Conservation (phyloP, 805 yeast species). For the Saccharomycopsis capsularis region DNA sequence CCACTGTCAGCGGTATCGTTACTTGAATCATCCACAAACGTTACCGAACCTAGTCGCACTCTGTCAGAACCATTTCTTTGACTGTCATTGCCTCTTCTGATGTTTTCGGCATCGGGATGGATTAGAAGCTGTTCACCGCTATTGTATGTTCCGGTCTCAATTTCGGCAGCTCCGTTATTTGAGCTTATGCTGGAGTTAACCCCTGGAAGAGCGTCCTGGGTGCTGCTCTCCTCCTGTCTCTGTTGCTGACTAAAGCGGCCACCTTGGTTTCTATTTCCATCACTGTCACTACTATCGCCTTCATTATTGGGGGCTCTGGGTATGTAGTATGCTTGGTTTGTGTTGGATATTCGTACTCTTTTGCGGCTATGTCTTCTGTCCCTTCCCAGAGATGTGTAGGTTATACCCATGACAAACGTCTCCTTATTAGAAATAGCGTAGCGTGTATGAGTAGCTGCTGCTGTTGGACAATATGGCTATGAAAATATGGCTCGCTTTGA, state of each 20-base stretch:
- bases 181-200: too few species aligned
- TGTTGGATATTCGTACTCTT: slow-evolving; percentile 11
- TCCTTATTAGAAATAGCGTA: too few species aligned
- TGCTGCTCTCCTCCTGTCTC: background rate
- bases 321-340: slow-evolving; percentile 3
- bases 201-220: too few species aligned
- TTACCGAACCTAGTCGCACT: background rate
- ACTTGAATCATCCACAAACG: background rate
- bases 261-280: background rate
- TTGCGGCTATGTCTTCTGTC: background rate
- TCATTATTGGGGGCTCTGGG: background rate
- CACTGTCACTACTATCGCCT: background rate
- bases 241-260: background rate
- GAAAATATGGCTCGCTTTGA: too few species aligned
- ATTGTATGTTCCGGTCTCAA: too few species aligned
- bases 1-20: background rate
- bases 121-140: background rate
- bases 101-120: background rate
- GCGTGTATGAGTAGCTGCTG: too few species aligned
- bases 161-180: too few species aligned
- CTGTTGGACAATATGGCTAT: too few species aligned
- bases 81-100: background rate
- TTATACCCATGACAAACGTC: too few species aligned
- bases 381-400: background rate
- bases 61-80: background rate